Base-by-base conservation (phyloP, 2,329 filamentous ascomycete species). In the Capronia coronata region DNA sequence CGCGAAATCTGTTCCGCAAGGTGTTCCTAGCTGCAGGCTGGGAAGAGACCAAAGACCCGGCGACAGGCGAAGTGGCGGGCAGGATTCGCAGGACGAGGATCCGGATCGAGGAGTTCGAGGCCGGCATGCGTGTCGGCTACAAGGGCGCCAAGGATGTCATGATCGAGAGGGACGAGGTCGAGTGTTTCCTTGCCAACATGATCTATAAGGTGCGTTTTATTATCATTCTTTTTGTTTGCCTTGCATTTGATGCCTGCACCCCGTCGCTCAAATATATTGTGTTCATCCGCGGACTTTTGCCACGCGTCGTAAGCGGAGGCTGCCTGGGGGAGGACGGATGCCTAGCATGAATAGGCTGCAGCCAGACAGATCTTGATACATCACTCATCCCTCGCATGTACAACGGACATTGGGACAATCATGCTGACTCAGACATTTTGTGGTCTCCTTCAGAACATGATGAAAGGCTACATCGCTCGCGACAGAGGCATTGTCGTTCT, bases 401-500 rank as follows among this genome's bases (percentile, higher is more conserved):
- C 14, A 6, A 27, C n/a, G 2, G 32, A 23, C 16, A 51, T 30
- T 52, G 52, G 62, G 34, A 60, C 34, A 10, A 13, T 8, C 25
- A 41, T 25, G 38, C 38, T 58, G 49, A 54, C 59, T 61, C 54
- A 59, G 50, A 22, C 13, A 19, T 3, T 35, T 22, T 11, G 10
- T 27, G 32, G 14, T 29, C 29, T 35, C 21, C 16, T 41, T 32
- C 59, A 95, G 88, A 86, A 86, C 51, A 75, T 93, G 19, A 95
- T 98, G 87, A 98, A 97, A 70, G 93, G 94, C 34, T 98, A 98
- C 69, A 98, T 98, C 59, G 84, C 91, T 25, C 84, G 91, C 47
- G 90, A 95, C 60, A 82, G 86, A 59, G 86, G 85, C 27, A 90
- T 90, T 59, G 86, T 98, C 22, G 93, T 98, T 16, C 71, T 98